These are phyloP conservation scores for Penicillium coprophilum DNA, from an alignment of 495 filamentous ascomycete genomes.

Conservation along the genomic window DNA sequence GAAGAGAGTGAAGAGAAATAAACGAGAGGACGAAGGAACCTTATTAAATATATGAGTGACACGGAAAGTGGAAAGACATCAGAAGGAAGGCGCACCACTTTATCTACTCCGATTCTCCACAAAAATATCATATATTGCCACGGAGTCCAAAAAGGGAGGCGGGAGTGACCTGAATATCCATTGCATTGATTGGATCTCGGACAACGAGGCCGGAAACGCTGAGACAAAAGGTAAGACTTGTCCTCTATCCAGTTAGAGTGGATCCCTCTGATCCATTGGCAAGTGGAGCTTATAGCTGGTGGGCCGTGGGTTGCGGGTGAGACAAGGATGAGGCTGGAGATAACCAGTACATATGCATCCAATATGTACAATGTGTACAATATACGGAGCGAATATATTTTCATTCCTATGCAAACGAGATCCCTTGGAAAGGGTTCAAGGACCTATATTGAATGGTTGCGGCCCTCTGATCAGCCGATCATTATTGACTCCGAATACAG, in stretches of 20 bases:
- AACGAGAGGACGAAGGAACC: neutral
- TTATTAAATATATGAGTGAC: neutral
- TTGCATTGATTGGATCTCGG: constrained; percentile 3
- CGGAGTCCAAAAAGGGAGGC: constrained; percentile 16
- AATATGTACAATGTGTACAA: neutral
- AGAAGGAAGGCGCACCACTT: too few relatives aligned
- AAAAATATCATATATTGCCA: too few relatives aligned
- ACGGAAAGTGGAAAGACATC: constrained; percentile 3
- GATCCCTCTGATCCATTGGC: neutral
- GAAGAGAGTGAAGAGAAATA: neutral
- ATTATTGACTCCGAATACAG: too few relatives aligned
- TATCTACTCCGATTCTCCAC: constrained; percentile 2
- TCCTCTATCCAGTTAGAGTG: neutral
- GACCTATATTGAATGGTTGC: too few relatives aligned
- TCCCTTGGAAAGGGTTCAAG: too few relatives aligned
- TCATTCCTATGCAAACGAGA: neutral
- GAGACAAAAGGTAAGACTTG: constrained; percentile 2
- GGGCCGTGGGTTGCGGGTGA: neutral
- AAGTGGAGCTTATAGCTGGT: neutral
- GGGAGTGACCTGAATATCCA: constrained; percentile 1
- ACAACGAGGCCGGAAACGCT: constrained; percentile 1
- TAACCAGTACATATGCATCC: neutral
- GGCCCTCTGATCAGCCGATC: neutral
- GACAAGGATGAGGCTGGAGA: neutral
- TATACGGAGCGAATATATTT: neutral